phyloP scores from a whole-genome alignment of 768 basidiomycete genomes.

The Kondoa subrosea region DNA sequence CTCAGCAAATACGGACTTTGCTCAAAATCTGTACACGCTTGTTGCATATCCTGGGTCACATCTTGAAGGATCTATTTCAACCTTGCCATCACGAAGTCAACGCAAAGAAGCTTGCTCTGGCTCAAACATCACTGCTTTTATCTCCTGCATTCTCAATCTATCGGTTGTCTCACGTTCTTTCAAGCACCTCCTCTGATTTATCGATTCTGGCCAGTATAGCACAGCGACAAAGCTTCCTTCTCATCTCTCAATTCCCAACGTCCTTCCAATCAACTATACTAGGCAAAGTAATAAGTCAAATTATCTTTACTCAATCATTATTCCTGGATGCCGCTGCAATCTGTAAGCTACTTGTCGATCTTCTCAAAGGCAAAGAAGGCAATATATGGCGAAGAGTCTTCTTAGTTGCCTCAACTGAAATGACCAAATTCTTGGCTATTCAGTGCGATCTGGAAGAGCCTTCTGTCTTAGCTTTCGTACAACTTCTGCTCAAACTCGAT shows the following conservation, averaged over 20 bases:
- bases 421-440: neutral
- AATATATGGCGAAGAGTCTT: neutral
- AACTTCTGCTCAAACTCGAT: too few relatives aligned
- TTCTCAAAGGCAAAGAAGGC: neutral
- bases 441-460: neutral
- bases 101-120: neutral
- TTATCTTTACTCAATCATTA: neutral
- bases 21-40: neutral
- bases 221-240: neutral
- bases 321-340: neutral
- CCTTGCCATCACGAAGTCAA: neutral
- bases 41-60: neutral
- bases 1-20: neutral
- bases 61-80: neutral
- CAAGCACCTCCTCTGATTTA: neutral
- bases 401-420: neutral
- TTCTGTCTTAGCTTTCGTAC: too few relatives aligned
- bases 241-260: neutral
- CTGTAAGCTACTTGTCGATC: neutral
- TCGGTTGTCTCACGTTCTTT: neutral
- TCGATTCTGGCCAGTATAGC: neutral
- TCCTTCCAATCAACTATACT: neutral
- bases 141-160: neutral
- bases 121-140: neutral
- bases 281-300: neutral